Base-by-base conservation (phyloP, 805 yeast genomes). In the Henningerozyma blattae region DNA sequence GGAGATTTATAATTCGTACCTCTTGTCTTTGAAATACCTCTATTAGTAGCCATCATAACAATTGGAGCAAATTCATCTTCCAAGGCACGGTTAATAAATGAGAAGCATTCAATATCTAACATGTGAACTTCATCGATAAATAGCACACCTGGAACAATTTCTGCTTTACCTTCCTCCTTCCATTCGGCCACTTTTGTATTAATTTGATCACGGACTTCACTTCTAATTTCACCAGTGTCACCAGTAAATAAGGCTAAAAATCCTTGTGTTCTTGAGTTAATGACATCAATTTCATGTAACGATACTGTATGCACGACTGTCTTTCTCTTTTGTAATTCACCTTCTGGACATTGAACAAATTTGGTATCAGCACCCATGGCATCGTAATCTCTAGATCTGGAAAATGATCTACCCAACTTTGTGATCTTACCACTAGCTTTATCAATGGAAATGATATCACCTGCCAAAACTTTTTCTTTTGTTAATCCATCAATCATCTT, bases 91-190 rank as follows among this genome's bases (percentile, higher is more conserved):
- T 91, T 91, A 47, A 91, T 72, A 59, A 83, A 91, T 14, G 97
- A 82, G 55, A 91, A 91, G 50, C 95, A 78, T 61, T 91, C 99
- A 49, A 91, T 80, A 59, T 91, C 99, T 43, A 91, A 74, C 97
- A 91, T 91, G 62, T 91, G 95, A 33, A 87, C 96, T 64, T 91
- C 99, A 60, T 91, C 99, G 47, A 91, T 86, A 59, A 91, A 91
- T 47, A 91, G 66, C 14, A 91, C 99, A 48, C 99, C 99, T 12
- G 98, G 97, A 28, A 85, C 85, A 44, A 91, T 85, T 56, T 89
- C 93, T 9, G 98, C 98, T 59, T 91, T 91, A 39, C 98, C 97
- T 67, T 91, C 97, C 62, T 91, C 97, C 51, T 82, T 85, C 94
- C 96, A 91, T 62, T 91, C 96, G 15, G 93, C 94, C 34, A 91